A percentile compares a stretch with the other conserved stretches of the same genome.
These are phyloP conservation scores for Cutaneotrichosporon sp. DNA, from an alignment of 1,284 basidiomycete genomes.

Conservation along the genomic window DNA sequence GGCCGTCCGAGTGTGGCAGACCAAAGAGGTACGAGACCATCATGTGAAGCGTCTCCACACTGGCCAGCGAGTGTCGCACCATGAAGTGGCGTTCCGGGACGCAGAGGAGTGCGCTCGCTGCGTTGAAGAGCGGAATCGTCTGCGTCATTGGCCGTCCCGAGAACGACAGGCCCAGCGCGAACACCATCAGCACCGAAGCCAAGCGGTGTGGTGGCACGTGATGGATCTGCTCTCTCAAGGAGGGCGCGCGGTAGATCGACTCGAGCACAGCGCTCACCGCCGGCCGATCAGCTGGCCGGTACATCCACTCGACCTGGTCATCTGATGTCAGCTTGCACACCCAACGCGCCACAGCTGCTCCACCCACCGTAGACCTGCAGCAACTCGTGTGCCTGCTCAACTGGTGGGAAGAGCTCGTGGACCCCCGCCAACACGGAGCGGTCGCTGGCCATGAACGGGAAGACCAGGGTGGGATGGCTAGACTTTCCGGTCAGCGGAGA, in stretches of 20 bases:
- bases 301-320: conserved; percentile 33
- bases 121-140: conserved; percentile 21
- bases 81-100: conserved; percentile 28
- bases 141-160: conserved; percentile 17
- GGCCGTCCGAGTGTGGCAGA: conserved; percentile 21
- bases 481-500: conserved; percentile 24
- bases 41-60: conserved; percentile 30
- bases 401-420: conserved; percentile 22
- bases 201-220: conserved; percentile 25
- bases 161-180: conserved; percentile 20
- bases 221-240: conserved; percentile 22
- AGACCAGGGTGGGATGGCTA: conserved; percentile 13
- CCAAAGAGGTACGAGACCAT: conserved; percentile 30
- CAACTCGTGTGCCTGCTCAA: conserved; percentile 16
- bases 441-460: conserved; percentile 24
- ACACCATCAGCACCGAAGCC: conserved; percentile 25
- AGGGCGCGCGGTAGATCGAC: conserved; percentile 18
- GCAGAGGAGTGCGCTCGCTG: conserved; percentile 22
- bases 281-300: conserved; percentile 20
- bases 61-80: conserved; percentile 24
- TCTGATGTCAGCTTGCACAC: conserved; percentile 8
- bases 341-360: too few species aligned
- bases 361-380: conserved; percentile 20
- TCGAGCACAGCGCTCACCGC: conserved; percentile 16
- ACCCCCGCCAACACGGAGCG: conserved; percentile 8